A percentile compares a stretch with the other conserved stretches of the same genome.
phyloP scores from a whole-genome alignment of 2,329 filamentous ascomycete species.

The Ceratocystiopsis brevicomis region DNA sequence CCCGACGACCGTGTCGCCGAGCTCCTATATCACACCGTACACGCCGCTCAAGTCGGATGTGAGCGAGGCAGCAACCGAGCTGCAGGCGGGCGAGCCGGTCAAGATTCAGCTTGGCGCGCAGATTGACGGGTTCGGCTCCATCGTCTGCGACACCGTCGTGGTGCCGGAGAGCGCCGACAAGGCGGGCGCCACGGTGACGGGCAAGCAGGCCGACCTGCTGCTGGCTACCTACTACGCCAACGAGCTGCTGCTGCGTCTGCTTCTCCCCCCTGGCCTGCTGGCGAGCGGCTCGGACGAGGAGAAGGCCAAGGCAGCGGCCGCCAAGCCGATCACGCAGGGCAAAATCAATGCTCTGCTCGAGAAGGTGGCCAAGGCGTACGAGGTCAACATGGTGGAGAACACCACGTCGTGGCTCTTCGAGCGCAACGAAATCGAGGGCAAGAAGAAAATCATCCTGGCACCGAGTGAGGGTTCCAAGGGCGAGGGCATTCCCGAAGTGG shows the following conservation, averaged over 20 bases:
- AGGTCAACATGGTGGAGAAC: conserved; percentile 86
- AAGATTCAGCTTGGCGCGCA: conserved; percentile 99
- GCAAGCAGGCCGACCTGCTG: conserved; percentile 68
- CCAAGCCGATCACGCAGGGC: conserved; percentile 67
- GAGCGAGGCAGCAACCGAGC: conserved; percentile 58
- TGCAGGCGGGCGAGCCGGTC: conserved; percentile 72
- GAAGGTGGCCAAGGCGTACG: conserved; percentile 81
- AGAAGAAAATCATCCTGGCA: conserved; percentile 93
- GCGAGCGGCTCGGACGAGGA: conserved; percentile 76
- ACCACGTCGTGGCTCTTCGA: conserved; percentile 95
- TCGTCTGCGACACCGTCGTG: conserved; percentile 83
- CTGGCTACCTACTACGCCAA: conserved; percentile 90
- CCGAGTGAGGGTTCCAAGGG: conserved; percentile 76
- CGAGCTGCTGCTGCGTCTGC: conserved; percentile 76
- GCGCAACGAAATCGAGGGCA: conserved; percentile 88
- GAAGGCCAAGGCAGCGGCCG: conserved; percentile 72
- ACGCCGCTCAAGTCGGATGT: conserved; percentile 77
- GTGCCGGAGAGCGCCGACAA: conserved; percentile 43
- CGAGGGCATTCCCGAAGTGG: conserved; percentile 70
- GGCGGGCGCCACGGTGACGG: conserved; percentile 37
- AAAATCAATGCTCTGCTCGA: conserved; percentile 78
- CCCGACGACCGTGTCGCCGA: conserved; percentile 87
- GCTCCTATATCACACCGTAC: conserved; percentile 88
- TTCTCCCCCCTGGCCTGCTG: conserved; percentile 78
- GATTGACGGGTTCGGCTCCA: conserved; percentile 87